A percentile compares a stretch with the other conserved stretches of the same genome.
Evolutionary conservation across 1,284 basidiomycete genomes (phyloP).

Genomic region (Tilletia horrida): DNA sequence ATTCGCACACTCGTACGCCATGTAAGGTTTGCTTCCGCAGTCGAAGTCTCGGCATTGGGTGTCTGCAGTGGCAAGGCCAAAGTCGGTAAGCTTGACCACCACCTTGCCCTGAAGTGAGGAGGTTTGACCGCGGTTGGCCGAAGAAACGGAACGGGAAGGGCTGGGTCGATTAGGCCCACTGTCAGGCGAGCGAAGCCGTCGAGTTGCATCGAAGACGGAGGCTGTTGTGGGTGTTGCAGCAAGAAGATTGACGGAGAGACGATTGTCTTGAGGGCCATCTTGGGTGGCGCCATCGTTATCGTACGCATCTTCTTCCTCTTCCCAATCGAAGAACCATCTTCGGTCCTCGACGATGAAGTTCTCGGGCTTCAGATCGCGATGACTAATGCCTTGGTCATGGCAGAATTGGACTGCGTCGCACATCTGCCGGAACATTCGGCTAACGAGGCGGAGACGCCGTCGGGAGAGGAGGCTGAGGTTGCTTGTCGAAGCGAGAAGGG

Average conservation of each 20-base stretch:
- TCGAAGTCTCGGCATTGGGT: slow-evolving; percentile 89
- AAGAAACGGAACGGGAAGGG: slow-evolving; percentile 56
- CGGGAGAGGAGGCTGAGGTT: slow-evolving; percentile 77
- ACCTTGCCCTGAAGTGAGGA: slow-evolving; percentile 49
- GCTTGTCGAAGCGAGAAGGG: slow-evolving; percentile 72
- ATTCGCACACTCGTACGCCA: slow-evolving; percentile 98
- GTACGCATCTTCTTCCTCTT: slow-evolving; percentile 27
- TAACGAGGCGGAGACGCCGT: slow-evolving; percentile 81
- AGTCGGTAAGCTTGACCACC: slow-evolving; percentile 89
- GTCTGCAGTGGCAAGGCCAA: slow-evolving; percentile 89
- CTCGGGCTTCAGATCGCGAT: slow-evolving; percentile 93
- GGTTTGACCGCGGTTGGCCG: slow-evolving; percentile 53
- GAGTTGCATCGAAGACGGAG: background rate
- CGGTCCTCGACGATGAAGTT: slow-evolving; percentile 58
- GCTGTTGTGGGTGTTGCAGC: slow-evolving; percentile 9
- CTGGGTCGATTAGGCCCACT: background rate
- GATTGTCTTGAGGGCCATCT: background rate
- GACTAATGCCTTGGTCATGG: slow-evolving; percentile 84
- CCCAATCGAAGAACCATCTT: slow-evolving; percentile 22
- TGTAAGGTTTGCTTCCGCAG: slow-evolving; percentile 96
- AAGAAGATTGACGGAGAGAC: slow-evolving; percentile 1
- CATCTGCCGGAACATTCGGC: slow-evolving; percentile 97
- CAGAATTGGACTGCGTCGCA: slow-evolving; percentile 96
- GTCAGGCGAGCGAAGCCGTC: slow-evolving; percentile 5
- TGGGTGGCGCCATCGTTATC: slow-evolving; percentile 7